Percentiles rank a stretch among this genome's conserved stretches.
phyloP scores from a whole-genome alignment of 2,329 filamentous ascomycete genomes.

The Juglanconis oblonga region DNA sequence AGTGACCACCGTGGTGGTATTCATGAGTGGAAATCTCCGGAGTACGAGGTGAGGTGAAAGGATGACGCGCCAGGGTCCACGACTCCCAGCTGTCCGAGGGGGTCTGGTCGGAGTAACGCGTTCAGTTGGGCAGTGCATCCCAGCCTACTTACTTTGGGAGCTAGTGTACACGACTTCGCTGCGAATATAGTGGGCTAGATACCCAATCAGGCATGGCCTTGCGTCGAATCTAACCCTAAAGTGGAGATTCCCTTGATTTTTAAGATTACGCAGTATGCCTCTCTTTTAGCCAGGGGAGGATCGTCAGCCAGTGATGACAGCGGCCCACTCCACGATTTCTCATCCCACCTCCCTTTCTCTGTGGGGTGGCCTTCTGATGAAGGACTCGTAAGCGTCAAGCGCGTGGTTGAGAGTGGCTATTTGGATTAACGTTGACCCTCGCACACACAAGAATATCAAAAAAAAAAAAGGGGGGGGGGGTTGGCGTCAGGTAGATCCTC shows the following conservation, averaged over 20 bases:
- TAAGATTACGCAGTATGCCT: slow-evolving; percentile 10
- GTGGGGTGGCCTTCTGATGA: slow-evolving; percentile 9
- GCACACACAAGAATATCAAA: too few species aligned
- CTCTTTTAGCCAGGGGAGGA: slow-evolving; percentile 6
- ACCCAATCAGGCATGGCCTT: not conserved
- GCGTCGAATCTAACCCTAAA: not conserved
- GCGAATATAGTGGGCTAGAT: not conserved
- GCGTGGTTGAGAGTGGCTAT: not conserved
- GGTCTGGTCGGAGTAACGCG: not conserved
- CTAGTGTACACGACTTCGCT: too few species aligned
- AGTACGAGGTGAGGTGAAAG: not conserved
- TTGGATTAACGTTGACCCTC: too few species aligned
- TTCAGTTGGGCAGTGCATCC: too few species aligned
- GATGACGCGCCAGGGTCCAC: too few species aligned
- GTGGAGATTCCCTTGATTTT: not conserved
- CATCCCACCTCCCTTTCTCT: slow-evolving; percentile 1
- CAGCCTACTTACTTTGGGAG: too few species aligned
- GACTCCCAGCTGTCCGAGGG: not conserved
- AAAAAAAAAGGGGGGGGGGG: not conserved
- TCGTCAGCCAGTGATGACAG: slow-evolving; percentile 3
- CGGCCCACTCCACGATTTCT: not conserved
- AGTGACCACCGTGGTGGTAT: not conserved
- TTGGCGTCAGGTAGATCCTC: not conserved
- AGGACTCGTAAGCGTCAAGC: slow-evolving; percentile 12
- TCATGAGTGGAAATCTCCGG: not conserved